A percentile compares a stretch with the other conserved stretches of the same genome.
phyloP scores from a whole-genome alignment of 768 basidiomycete genomes.

The Termitomyces sp. region DNA sequence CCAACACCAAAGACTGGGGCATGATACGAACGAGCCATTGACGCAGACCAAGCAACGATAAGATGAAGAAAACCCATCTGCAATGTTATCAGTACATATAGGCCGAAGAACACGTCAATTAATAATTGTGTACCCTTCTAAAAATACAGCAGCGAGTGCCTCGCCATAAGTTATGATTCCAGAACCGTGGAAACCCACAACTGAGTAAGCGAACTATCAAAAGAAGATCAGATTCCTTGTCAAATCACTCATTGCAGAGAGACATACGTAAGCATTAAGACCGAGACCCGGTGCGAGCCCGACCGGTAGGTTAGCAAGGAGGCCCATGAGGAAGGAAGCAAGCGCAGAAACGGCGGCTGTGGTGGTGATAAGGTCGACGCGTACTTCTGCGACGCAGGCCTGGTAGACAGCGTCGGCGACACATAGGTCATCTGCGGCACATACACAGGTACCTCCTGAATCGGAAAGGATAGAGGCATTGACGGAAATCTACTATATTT shows the following conservation, averaged over 20 bases:
- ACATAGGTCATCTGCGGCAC: slow-evolving; percentile 55
- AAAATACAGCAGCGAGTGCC: slow-evolving; percentile 80
- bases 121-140: slow-evolving; percentile 63
- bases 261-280: slow-evolving; percentile 71
- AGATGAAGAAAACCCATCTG: slow-evolving; percentile 77
- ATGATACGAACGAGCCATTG: slow-evolving; percentile 89
- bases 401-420: slow-evolving; percentile 46
- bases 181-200: slow-evolving; percentile 80
- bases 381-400: slow-evolving; percentile 54
- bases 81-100: background rate
- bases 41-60: slow-evolving; percentile 78
- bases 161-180: slow-evolving; percentile 71
- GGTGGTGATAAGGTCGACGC: slow-evolving; percentile 75
- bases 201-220: slow-evolving; percentile 75
- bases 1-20: slow-evolving; percentile 81
- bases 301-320: slow-evolving; percentile 84
- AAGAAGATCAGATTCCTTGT: background rate
- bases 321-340: slow-evolving; percentile 76
- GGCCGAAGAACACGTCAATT: background rate
- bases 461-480: slow-evolving; percentile 76
- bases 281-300: slow-evolving; percentile 85
- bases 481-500: slow-evolving; percentile 61
- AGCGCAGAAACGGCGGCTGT: slow-evolving; percentile 77
- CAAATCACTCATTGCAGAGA: background rate
- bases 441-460: slow-evolving; percentile 79